Conservation (phyloP, 805 yeast genomes). For the Wickerhamomyces alni region DNA sequence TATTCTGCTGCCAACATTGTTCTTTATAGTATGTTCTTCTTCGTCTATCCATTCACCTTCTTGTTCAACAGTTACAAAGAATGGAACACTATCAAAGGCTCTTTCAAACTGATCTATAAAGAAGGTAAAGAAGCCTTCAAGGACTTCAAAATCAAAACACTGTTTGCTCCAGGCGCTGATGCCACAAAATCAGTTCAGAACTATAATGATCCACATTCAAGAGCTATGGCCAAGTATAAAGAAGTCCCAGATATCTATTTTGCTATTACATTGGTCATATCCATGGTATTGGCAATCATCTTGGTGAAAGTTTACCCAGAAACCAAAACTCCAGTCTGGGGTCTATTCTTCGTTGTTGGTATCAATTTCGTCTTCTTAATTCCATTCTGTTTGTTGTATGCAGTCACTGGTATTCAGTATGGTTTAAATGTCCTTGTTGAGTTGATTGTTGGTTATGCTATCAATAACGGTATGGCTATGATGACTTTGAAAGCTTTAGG, state of each 20-base stretch:
- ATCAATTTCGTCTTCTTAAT: slow-evolving; percentile 45
- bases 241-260: slow-evolving; percentile 55
- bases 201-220: slow-evolving; percentile 42
- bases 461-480: slow-evolving; percentile 49
- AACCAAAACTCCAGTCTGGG: slow-evolving; percentile 54
- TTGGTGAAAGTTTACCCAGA: slow-evolving; percentile 40
- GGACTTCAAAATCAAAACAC: not conserved
- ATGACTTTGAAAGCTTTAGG: slow-evolving; percentile 48
- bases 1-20: slow-evolving; percentile 58
- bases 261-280: slow-evolving; percentile 33
- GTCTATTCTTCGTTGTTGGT: slow-evolving; percentile 45
- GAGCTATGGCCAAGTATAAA: slow-evolving; percentile 48
- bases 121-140: slow-evolving; percentile 3
- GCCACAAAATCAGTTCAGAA: slow-evolving; percentile 21
- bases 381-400: slow-evolving; percentile 42
- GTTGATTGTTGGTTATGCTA: slow-evolving; percentile 49
- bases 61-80: slow-evolving; percentile 40
- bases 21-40: slow-evolving; percentile 45
- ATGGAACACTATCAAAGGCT: slow-evolving; percentile 28
- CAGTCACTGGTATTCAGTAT: slow-evolving; percentile 42
- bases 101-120: slow-evolving; percentile 25
- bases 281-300: slow-evolving; percentile 38
- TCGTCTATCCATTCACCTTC: slow-evolving; percentile 44
- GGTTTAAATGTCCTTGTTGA: slow-evolving; percentile 50
- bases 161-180: slow-evolving; percentile 23